These are phyloP conservation scores for Nigrograna mackinnonii DNA, from an alignment of 2,329 filamentous ascomycete genomes.

Conservation along the genomic window DNA sequence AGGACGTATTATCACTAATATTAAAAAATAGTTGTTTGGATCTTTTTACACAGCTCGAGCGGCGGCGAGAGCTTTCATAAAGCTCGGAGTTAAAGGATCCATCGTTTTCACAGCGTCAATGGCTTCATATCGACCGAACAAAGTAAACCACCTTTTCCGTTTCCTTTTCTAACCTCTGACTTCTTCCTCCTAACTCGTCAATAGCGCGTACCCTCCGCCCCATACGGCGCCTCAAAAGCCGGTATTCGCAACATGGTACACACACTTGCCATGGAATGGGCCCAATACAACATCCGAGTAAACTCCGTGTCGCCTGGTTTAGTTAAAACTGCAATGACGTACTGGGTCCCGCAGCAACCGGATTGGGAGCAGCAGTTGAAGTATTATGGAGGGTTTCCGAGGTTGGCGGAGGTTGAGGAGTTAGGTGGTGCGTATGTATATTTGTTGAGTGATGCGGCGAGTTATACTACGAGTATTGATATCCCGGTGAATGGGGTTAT, in stretches of 20 bases:
- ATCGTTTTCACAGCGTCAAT: slow-evolving; percentile 54
- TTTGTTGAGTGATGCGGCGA: slow-evolving; percentile 57
- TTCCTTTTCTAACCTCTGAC: background rate
- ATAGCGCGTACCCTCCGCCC: slow-evolving; percentile 38
- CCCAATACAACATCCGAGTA: slow-evolving; percentile 41
- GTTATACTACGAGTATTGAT: slow-evolving; percentile 55
- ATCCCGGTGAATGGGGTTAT: slow-evolving; percentile 48
- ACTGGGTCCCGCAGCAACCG: slow-evolving; percentile 53
- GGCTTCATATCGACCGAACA: slow-evolving; percentile 53
- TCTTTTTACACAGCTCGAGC: slow-evolving; percentile 49
- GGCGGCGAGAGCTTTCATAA: slow-evolving; percentile 51
- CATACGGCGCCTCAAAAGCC: slow-evolving; percentile 51
- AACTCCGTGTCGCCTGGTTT: slow-evolving; percentile 42
- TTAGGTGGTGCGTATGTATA: slow-evolving; percentile 62
- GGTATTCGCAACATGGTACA: slow-evolving; percentile 50
- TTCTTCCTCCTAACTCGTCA: background rate
- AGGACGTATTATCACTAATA: background rate
- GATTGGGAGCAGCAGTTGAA: slow-evolving; percentile 62
- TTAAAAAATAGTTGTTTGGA: slow-evolving; percentile 39
- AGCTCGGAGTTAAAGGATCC: slow-evolving; percentile 48
- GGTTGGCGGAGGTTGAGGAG: slow-evolving; percentile 57
- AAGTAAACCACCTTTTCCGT: slow-evolving; percentile 21
- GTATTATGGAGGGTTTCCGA: slow-evolving; percentile 62
- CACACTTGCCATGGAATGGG: slow-evolving; percentile 46
- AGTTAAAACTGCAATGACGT: slow-evolving; percentile 44